Base-by-base conservation (phyloP, 2,329 filamentous ascomycete species). In the Penicillium concentricum region DNA sequence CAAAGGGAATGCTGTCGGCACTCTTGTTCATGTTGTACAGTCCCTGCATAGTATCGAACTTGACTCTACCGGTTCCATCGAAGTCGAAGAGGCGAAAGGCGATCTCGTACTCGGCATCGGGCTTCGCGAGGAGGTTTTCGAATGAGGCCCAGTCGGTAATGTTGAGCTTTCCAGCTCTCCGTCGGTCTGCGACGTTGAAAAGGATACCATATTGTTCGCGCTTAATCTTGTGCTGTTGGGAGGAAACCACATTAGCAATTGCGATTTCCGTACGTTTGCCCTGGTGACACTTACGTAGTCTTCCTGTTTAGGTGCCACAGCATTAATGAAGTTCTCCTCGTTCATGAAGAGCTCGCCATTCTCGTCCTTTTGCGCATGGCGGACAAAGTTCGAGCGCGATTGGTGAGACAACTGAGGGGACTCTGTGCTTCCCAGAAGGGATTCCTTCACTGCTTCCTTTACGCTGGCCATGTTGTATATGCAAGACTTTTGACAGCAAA, bases 41-140 rank as follows among this genome's bases (percentile, higher is more conserved):
- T 57, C 86, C 83, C 71, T 91, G 87, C 78, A 99, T 92, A 68
- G 92, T 86, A 38, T 96, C 89, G 71, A 93, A 96, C 74, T 92
- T 93, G 70, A 99, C 91, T 47, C 84, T 84, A 59, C 94, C 94
- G 20, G 86, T 89, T 60, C 90, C 85, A 50, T 93, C 87, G 67
- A 91, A 83, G 72, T 97, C 93, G 77, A 99, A 99, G 54, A 99
- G 84, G 68, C 94, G 90, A 79, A 97, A 99, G 16, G 94, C 93
- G 68, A 99, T 96, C 76, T 97, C 92, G 78, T 99, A 99, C 79
- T 99, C 94, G 74, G 94, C 94, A 72, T 97, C 94, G 60, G 94
- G 90, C 78, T 97, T 97, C 66, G 84, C 83, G 57, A 99, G 87
- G 61, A 99, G 84, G 79, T 96, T 95, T 79, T 97, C 91, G 76